Base-by-base conservation (phyloP, 2,329 filamentous ascomycete genomes). In the Leptographium wingfieldii region DNA sequence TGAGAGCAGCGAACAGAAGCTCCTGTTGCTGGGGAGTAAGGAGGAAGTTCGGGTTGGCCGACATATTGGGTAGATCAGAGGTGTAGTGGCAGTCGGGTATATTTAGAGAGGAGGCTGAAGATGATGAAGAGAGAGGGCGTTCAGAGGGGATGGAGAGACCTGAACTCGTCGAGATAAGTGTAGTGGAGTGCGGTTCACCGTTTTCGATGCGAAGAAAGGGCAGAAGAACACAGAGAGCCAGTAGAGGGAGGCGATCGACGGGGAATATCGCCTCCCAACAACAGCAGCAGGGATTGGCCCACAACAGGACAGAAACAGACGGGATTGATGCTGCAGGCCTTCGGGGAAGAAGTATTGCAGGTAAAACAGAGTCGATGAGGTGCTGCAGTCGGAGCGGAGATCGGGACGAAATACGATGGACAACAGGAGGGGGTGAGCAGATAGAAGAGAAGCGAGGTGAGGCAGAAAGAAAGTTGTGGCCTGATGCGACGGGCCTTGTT, bases 11-110 rank as follows among this genome's bases (percentile, higher is more conserved):
- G 64, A 88, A 84, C 53, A 92, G 78, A 62, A 92, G 77, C 68
- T 82, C 84, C 76, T 92, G 87, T 72, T 92, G 87, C 68, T 88
- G 83, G 63, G 85, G 84, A 62, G 86, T 89, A 66, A 91, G 80
- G 68, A 85, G 83, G 70, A 89, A 85, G 69, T 76, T 71, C 59
- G 73, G 73, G 60, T 78, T 76, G 66, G 78, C 66, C 66, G 67
- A 66, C 49, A 55, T 59, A 40, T n/a, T 56, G 27, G 31, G 56
- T 35, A 33, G 49, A 22, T 48, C 25, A 46, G 53, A 52, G 33
- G 33, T 22, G 19, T n/a, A 22, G 31, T 25, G 16, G n/a, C 6
- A 12, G 19, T 3, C 9, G 48, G n/a, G 9, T 27, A 38, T 57
- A 60, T 48, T 43, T 48, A 46, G 43, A 55, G 7, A 48, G 38